Conservation (phyloP, 225 moss, liverwort and hornwort species). For the Physcomitrellopsis africana region DNA sequence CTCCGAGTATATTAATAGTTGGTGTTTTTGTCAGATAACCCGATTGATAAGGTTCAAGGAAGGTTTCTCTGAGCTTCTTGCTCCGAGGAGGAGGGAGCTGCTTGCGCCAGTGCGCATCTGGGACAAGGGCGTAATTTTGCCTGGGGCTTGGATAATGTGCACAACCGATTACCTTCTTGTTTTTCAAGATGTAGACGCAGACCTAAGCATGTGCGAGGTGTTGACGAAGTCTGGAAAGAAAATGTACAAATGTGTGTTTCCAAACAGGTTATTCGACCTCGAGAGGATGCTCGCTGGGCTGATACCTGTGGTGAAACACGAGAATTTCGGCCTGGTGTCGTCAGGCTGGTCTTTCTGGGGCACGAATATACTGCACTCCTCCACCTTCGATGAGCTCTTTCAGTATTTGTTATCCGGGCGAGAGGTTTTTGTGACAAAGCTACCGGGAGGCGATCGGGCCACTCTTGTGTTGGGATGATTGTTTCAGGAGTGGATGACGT, state of each 20-base stretch:
- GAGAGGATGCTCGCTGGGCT: slow-evolving; percentile 50
- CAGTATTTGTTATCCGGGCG: slow-evolving; percentile 51
- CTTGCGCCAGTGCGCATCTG: slow-evolving; percentile 48
- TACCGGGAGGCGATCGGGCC: slow-evolving; percentile 35
- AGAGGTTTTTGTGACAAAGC: slow-evolving; percentile 44
- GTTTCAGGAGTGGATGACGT: too few relatives aligned
- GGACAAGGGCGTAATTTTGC: slow-evolving; percentile 59
- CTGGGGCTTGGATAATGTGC: slow-evolving; percentile 59
- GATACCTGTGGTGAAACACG: slow-evolving; percentile 45
- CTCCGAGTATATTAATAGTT: not conserved
- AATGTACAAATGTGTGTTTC: slow-evolving; percentile 54
- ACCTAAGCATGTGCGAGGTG: slow-evolving; percentile 61
- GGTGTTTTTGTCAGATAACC: slow-evolving; percentile 39
- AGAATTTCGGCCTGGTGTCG: slow-evolving; percentile 53
- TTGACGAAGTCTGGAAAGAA: slow-evolving; percentile 45
- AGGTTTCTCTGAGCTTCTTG: slow-evolving; percentile 41
- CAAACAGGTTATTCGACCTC: slow-evolving; percentile 46
- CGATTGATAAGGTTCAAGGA: slow-evolving; percentile 47
- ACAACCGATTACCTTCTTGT: slow-evolving; percentile 47
- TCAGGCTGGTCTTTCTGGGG: slow-evolving; percentile 61
- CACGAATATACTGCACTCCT: slow-evolving; percentile 51
- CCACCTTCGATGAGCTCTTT: slow-evolving; percentile 60
- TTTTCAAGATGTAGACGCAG: slow-evolving; percentile 48
- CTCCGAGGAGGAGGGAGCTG: slow-evolving; percentile 47
- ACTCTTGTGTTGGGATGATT: slow-evolving; percentile 48